Base-by-base conservation (phyloP, 495 filamentous ascomycete species). In the Aspergillus affinis region DNA sequence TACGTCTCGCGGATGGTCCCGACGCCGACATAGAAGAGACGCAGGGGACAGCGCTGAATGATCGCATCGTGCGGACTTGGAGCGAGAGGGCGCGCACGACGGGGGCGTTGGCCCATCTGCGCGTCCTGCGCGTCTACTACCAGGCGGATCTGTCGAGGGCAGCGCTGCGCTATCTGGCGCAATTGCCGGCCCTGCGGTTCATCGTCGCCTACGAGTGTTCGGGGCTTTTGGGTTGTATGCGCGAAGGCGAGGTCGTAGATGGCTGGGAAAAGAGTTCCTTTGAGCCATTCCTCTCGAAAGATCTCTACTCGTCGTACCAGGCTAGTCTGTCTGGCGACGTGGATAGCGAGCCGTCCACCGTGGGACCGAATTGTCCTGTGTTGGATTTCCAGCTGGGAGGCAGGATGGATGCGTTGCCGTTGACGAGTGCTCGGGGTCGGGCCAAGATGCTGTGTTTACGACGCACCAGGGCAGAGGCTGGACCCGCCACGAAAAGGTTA, bases 51-150 rank as follows among this genome's bases (percentile, higher is more conserved):
- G 53, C 61, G n/a, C 50, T 80, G 29, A 68, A 64, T 54, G 74
- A 78, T 57, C 69, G 78, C 6, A 66, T 77, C 36, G 54, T 80
- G 9, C 69, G 71, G 48, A 65, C 69, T 13, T 80, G 78, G 78
- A 51, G 70, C 21, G 76, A 80, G 23, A 54, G 69, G 57, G 69
- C 63, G 10, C 46, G 70, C 47, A 51, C 58, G 6, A 57, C 64
- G 17, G 60, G 59, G 6, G 67, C 71, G 2, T 69, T 79, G 18
- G 61, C 68, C 47, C 69, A 77, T 50, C 62, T 80, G 0, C 72
- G 73, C 4, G 57, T 76, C n/a, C 49, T 80, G 58, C 61, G 68
- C 20, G 36, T 80, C 27, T 56, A 59, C 30, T 36, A 69, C 15
- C 76, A 79, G 44, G 47, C 44, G 2, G 48, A 60, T 0, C 17